Percentiles rank a stretch among this genome's conserved stretches.
Conservation (phyloP, 2,329 filamentous ascomycete genomes). For the Ampelomyces quisqualis region DNA sequence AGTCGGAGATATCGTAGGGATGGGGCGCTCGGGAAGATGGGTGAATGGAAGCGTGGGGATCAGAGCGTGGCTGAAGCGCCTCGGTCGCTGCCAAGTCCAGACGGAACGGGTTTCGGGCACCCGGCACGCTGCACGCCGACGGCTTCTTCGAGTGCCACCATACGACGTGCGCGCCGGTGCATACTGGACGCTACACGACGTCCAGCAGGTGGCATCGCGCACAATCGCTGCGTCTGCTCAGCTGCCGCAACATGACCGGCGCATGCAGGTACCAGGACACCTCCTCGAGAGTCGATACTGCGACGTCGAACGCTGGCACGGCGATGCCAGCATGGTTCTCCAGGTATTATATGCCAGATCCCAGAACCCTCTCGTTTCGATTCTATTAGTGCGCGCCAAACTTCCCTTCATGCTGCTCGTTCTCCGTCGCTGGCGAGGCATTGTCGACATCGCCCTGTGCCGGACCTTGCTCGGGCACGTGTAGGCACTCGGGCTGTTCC, state of each 20-base stretch:
- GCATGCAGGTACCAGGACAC: constrained; percentile 9
- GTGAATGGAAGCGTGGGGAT: constrained; percentile 9
- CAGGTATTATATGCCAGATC: constrained; percentile 11
- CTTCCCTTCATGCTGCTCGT: constrained; percentile 30
- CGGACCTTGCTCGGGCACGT: constrained; percentile 15
- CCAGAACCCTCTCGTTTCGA: constrained; percentile 25
- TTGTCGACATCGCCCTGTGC: constrained; percentile 6
- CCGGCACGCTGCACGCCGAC: constrained; percentile 8
- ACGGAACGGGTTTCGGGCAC: constrained; percentile 22
- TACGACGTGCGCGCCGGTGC: constrained; percentile 4
- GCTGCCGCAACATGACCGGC: neutral
- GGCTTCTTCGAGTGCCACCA: constrained; percentile 6
- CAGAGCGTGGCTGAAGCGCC: constrained; percentile 15
- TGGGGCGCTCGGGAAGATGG: constrained; percentile 7
- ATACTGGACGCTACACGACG: constrained; percentile 5
- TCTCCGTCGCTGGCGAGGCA: constrained; percentile 17
- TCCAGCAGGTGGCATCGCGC: neutral
- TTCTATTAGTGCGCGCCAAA: constrained; percentile 16
- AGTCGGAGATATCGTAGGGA: constrained; percentile 8
- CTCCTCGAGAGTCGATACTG: constrained; percentile 3
- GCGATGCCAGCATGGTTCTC: constrained; percentile 12
- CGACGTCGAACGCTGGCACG: constrained; percentile 8
- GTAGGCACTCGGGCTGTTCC: constrained; percentile 42
- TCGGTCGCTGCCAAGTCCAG: constrained; percentile 19
- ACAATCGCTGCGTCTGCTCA: neutral